Conservation (phyloP, 1,284 basidiomycete species). For the Rhodotorula sp. region DNA sequence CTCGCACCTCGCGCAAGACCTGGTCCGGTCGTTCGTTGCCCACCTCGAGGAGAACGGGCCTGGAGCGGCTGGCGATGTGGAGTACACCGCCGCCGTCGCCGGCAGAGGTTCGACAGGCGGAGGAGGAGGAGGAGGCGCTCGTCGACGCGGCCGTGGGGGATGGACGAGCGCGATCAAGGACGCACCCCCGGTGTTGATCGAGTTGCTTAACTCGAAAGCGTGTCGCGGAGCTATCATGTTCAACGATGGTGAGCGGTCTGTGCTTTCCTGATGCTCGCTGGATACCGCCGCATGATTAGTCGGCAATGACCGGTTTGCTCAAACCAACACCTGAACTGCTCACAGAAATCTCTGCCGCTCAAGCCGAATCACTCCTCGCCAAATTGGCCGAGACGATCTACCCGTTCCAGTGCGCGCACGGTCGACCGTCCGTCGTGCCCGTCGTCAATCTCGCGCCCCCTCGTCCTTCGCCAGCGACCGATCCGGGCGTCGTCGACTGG, state of each 20-base stretch:
- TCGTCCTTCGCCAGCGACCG: not conserved
- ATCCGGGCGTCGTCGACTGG: constrained; percentile 11
- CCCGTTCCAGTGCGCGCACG: constrained; percentile 94
- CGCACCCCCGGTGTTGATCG: constrained; percentile 73
- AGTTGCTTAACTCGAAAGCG: constrained; percentile 85
- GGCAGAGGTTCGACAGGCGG: no score
- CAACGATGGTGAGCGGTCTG: constrained; percentile 60
- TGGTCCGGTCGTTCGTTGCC: constrained; percentile 38
- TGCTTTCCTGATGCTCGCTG: no score
- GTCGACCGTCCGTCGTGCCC: constrained; percentile 54
- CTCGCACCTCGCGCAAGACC: constrained; percentile 44
- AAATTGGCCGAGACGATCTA: constrained; percentile 68
- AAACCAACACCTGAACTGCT: no score
- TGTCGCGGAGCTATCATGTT: constrained; percentile 97
- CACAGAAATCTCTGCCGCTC: constrained; percentile 59
- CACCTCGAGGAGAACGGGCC: constrained; percentile 8
- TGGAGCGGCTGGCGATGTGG: not conserved
- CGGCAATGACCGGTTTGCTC: no score
- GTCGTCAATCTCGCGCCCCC: constrained; percentile 43
- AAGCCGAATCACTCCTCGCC: constrained; percentile 67
- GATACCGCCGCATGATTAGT: no score
- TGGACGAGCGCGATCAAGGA: constrained; percentile 72
- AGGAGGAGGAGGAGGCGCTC: constrained; percentile 33
- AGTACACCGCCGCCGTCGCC: not conserved
- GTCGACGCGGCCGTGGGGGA: constrained; percentile 9